These are phyloP conservation scores for Trypanosoma conorhini DNA, from an alignment of 208 protist genomes.

Conservation along the genomic window DNA sequence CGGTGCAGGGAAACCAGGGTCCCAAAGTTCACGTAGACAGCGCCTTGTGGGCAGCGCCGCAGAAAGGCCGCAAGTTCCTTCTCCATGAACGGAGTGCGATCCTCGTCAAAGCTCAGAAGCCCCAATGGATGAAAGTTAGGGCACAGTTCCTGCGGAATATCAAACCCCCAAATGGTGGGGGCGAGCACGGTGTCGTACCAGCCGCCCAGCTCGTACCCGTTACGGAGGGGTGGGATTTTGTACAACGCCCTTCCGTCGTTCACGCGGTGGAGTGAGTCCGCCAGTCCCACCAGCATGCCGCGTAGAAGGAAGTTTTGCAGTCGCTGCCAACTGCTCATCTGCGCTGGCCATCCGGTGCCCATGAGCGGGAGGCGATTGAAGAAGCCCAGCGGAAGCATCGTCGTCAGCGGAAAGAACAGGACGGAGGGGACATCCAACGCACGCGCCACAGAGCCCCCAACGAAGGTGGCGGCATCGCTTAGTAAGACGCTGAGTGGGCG, in stretches of 20 bases:
- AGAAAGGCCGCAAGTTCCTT: conserved; percentile 34
- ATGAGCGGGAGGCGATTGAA: conserved; percentile 37
- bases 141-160: conserved; percentile 53
- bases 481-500: conserved; percentile 48
- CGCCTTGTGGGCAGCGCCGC: conserved; percentile 34
- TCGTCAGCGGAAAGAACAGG: conserved; percentile 44
- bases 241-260: conserved; percentile 29
- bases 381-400: conserved; percentile 37
- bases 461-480: conserved; percentile 46
- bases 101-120: conserved; percentile 35
- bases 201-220: conserved; percentile 40
- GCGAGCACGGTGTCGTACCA: conserved; percentile 44
- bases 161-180: conserved; percentile 47
- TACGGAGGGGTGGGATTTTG: conserved; percentile 25
- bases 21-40: conserved; percentile 59
- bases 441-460: conserved; percentile 32
- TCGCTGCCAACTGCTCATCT: conserved; percentile 32
- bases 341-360: conserved; percentile 38
- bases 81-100: conserved; percentile 20
- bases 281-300: conserved; percentile 7
- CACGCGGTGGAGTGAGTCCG: conserved; percentile 18
- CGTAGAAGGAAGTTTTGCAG: conserved; percentile 33
- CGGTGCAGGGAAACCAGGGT: conserved; percentile 31
- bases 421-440: conserved; percentile 36
- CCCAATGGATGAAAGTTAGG: conserved; percentile 56